A percentile compares a stretch with the other conserved stretches of the same genome.
These are phyloP conservation scores for Acer negundo DNA, from an alignment of 345 rosid species.

Conservation along the genomic window DNA sequence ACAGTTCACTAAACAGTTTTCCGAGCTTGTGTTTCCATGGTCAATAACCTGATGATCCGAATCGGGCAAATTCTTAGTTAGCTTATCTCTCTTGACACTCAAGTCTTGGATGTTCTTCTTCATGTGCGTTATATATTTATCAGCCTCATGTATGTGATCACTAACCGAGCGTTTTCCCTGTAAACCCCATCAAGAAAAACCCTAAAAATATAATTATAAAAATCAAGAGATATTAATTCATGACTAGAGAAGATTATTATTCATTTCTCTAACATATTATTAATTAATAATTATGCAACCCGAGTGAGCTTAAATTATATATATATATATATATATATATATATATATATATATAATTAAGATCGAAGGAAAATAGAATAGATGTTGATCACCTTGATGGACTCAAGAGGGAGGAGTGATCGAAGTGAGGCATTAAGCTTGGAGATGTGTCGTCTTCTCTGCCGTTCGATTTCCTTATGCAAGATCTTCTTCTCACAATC, in stretches of 20 bases:
- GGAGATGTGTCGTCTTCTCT: slow-evolving; percentile 50
- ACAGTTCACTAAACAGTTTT: background rate
- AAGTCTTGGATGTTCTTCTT: slow-evolving; percentile 31
- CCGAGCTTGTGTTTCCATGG: background rate
- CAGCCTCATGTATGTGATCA: slow-evolving; percentile 51
- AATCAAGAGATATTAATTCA: background rate
- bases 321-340: too few species aligned
- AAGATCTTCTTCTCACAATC: slow-evolving; percentile 27
- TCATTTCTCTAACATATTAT: too few species aligned
- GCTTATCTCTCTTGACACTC: slow-evolving; percentile 37
- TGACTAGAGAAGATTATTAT: too few species aligned
- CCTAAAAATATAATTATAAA: slow-evolving; percentile 12
- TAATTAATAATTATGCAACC: background rate
- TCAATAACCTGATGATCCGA: background rate
- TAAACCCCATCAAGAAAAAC: slow-evolving; percentile 13
- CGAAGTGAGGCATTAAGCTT: slow-evolving; percentile 44
- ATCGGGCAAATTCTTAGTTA: slow-evolving; percentile 18
- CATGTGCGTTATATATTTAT: slow-evolving; percentile 40
- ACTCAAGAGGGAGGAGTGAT: slow-evolving; percentile 47
- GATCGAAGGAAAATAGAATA: background rate
- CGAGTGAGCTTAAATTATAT: background rate
- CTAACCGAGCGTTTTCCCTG: slow-evolving; percentile 60
- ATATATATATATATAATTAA: too few species aligned
- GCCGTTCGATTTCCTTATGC: slow-evolving; percentile 49
- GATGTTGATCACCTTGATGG: slow-evolving; percentile 38